A percentile compares a stretch with the other conserved stretches of the same genome.
Evolutionary conservation across 768 basidiomycete species (phyloP).

Genomic region (Dacryopinax spathularia): DNA sequence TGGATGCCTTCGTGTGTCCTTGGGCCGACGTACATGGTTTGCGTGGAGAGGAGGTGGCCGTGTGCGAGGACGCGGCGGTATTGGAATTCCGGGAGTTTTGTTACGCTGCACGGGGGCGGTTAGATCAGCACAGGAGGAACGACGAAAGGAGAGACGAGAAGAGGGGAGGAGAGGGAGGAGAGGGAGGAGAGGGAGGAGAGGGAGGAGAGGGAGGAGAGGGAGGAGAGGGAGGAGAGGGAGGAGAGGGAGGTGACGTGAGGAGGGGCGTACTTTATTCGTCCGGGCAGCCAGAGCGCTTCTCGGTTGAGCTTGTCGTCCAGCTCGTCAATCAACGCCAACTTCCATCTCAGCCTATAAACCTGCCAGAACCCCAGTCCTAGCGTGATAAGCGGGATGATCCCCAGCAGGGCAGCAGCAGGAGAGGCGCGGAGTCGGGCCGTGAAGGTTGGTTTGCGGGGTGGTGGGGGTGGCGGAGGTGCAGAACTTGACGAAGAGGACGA

Average conservation of each 20-base stretch:
- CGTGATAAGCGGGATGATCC: slow-evolving; percentile 79
- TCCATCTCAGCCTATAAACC: slow-evolving; percentile 85
- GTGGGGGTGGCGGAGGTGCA: neutral
- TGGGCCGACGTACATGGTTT: slow-evolving; percentile 69
- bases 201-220: slow-evolving; percentile 3
- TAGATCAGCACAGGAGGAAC: slow-evolving; percentile 4
- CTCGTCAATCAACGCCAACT: slow-evolving; percentile 82
- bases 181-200: slow-evolving; percentile 10
- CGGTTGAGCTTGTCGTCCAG: slow-evolving; percentile 77
- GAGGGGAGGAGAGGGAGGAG: slow-evolving; percentile 16
- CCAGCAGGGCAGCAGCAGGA: slow-evolving; percentile 35
- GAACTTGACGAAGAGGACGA: neutral
- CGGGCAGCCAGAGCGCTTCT: slow-evolving; percentile 63
- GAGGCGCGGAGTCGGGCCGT: slow-evolving; percentile 7
- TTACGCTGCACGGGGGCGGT: slow-evolving; percentile 35
- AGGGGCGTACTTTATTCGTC: slow-evolving; percentile 61
- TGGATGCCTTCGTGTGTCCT: slow-evolving; percentile 76
- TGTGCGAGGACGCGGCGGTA: slow-evolving; percentile 70
- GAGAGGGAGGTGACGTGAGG: slow-evolving; percentile 17
- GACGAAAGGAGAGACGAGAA: slow-evolving; percentile 1
- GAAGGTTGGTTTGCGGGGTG: slow-evolving; percentile 3
- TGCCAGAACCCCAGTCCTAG: slow-evolving; percentile 91
- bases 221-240: slow-evolving; percentile 12
- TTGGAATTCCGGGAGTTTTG: slow-evolving; percentile 72
- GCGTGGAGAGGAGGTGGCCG: slow-evolving; percentile 67